Percentiles rank a stretch among this genome's conserved stretches.
Conservation (phyloP, 768 basidiomycete species). For the Termitomyces titanicus region DNA sequence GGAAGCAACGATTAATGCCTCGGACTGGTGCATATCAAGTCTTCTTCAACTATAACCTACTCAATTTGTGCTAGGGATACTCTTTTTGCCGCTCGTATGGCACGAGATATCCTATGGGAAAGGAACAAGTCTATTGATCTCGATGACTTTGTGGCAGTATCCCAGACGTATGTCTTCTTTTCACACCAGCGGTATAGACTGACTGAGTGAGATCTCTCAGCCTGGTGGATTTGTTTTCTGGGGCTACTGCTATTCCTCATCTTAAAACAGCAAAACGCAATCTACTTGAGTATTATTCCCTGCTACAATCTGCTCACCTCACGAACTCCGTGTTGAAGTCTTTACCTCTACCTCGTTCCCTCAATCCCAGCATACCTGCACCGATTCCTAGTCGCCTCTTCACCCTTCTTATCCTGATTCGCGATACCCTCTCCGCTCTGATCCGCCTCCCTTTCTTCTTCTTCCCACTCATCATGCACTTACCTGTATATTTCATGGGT, state of each 20-base stretch:
- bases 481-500: constrained; percentile 84
- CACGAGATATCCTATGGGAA: constrained; percentile 90
- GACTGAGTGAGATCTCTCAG: constrained; percentile 35
- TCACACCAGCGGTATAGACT: not conserved
- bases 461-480: constrained; percentile 77
- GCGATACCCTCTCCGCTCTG: constrained; percentile 69
- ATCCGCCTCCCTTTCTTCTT: constrained; percentile 86
- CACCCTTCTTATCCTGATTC: constrained; percentile 74
- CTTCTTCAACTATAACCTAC: not conserved
- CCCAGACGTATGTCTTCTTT: constrained; percentile 74
- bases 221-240: constrained; percentile 85
- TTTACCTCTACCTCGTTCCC: constrained; percentile 76
- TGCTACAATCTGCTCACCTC: constrained; percentile 76
- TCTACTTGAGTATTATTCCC: constrained; percentile 85
- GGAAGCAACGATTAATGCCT: constrained; percentile 83
- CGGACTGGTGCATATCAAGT: constrained; percentile 72
- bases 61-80: constrained; percentile 63
- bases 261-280: constrained; percentile 59
- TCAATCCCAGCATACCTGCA: constrained; percentile 75
- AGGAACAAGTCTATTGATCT: constrained; percentile 72
- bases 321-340: constrained; percentile 83
- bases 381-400: constrained; percentile 80
- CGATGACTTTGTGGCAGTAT: constrained; percentile 77
- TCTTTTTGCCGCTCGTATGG: constrained; percentile 87
- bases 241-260: constrained; percentile 56